These are phyloP conservation scores for Chaetomiaceae sp. DNA, from an alignment of 2,329 filamentous ascomycete genomes.

Conservation along the genomic window DNA sequence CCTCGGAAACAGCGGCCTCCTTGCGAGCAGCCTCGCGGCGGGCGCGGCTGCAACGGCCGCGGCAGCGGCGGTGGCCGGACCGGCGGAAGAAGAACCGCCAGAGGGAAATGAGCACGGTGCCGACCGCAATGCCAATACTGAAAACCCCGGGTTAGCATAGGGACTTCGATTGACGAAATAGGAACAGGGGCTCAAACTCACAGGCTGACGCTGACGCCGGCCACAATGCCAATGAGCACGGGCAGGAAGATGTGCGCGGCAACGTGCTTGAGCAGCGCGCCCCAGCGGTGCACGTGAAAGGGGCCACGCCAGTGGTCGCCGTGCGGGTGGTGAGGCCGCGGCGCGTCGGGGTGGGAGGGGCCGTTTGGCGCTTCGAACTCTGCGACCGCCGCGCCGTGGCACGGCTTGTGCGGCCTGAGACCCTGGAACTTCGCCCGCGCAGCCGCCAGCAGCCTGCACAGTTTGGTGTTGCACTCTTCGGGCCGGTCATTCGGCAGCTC, in stretches of 20 bases:
- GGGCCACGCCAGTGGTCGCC: conserved; percentile 16
- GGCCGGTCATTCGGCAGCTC: conserved; percentile 13
- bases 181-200: conserved; percentile 31
- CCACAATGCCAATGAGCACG: conserved; percentile 60
- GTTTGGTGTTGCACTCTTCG: conserved; percentile 35
- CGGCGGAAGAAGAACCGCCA: conserved; percentile 45
- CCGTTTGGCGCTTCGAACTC: too few species aligned
- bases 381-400: conserved; percentile 27
- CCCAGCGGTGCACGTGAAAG: conserved; percentile 33
- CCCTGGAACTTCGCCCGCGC: conserved; percentile 38
- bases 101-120: conserved; percentile 53
- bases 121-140: conserved; percentile 59
- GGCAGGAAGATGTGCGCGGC: conserved; percentile 60
- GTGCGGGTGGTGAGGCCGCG: conserved; percentile 21
- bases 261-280: conserved; percentile 47
- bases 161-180: too few species aligned
- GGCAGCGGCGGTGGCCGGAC: conserved; percentile 26
- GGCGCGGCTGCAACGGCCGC: conserved; percentile 16
- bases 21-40: conserved; percentile 31
- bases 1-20: conserved; percentile 32
- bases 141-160: not conserved
- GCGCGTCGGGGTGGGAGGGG: conserved; percentile 12
- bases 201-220: conserved; percentile 62
- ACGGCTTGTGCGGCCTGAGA: conserved; percentile 33
- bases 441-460: conserved; percentile 52